Base-by-base conservation (phyloP, 805 yeast genomes). In the Candida cerambycidarum region DNA sequence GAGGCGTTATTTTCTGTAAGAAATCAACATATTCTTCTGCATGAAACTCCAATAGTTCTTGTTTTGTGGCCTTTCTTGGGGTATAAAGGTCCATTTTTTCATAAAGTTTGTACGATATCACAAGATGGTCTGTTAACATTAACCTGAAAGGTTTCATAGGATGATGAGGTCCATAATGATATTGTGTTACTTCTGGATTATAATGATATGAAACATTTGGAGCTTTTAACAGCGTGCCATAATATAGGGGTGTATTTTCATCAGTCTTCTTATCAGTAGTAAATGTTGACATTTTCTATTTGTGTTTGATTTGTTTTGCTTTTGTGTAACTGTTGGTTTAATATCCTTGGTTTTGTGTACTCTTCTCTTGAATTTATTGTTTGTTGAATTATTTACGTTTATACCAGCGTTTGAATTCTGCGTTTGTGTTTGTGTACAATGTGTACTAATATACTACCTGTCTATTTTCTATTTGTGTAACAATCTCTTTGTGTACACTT, bases 81-180 rank as follows among this genome's bases (percentile, higher is more conserved):
- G 80, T 75, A 63, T 86, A 93, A 21, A 89, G 65, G 58, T 93
- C 98, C 97, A 92, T 88, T 51, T 82, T 76, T 55, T 89, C 89
- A 61, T 90, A 88, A 36, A 92, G 68, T 44, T 88, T 88, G 63
- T 93, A 92, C 11, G 85, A 82, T 25, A 84, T 78, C 40, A 92
- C 92, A 47, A 92, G 69, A 60, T 90, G 96, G 65, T 92, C 97
- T 0, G 99, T 92, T 34, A 92, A 75, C 90, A 89, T 84, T 48
- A 93, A 71, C 51, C 99, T 71, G 62, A 90, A 88, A 12, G 99
- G 99, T 62, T 92, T 92, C 99, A 92, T 92, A n/a, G 99, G 99
- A 63, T 92, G 99, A 46, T 82, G 78, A 1, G 87, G 85, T 13
- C 99, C 99, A 62, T 87, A 90, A 57, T 90, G 97, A 63, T 83